A percentile compares a stretch with the other conserved stretches of the same genome.
Conservation (phyloP, 495 filamentous ascomycete species). For the Hyphodiscus hymeniophilus region DNA sequence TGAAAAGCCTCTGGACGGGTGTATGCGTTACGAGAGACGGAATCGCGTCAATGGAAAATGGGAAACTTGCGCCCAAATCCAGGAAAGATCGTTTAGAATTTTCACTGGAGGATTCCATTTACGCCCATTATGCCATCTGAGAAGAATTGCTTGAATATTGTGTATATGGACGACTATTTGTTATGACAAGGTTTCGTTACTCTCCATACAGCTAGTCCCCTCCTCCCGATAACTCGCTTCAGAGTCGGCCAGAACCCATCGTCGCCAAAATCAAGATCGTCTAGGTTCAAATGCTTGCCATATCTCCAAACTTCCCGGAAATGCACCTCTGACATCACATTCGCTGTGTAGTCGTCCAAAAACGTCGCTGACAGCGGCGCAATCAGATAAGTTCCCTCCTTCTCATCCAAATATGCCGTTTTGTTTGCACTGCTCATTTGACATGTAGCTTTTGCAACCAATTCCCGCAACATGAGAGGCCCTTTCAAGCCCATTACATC, state of each 20-base stretch:
- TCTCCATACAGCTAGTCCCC: slow-evolving; percentile 75
- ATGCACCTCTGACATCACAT: slow-evolving; percentile 35
- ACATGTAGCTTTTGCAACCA: slow-evolving; percentile 53
- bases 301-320: slow-evolving; percentile 67
- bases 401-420: slow-evolving; percentile 39
- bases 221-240: slow-evolving; percentile 63
- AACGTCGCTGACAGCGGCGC: slow-evolving; percentile 65
- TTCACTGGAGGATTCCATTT: no score
- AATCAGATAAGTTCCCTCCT: slow-evolving; percentile 52
- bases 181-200: slow-evolving; percentile 41
- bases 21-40: no score
- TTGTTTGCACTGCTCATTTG: slow-evolving; percentile 23
- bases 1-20: no score
- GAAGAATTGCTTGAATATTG: no score
- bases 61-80: no score
- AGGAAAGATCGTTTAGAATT: no score
- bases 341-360: slow-evolving; percentile 52
- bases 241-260: slow-evolving; percentile 77
- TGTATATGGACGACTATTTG: neutral
- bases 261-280: slow-evolving; percentile 83
- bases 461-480: slow-evolving; percentile 46
- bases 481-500: slow-evolving; percentile 79
- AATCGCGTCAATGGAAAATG: no score
- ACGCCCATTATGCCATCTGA: neutral
- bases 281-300: slow-evolving; percentile 71